phyloP scores from a whole-genome alignment of 495 filamentous ascomycete genomes.

The Xylaria nigripes region DNA sequence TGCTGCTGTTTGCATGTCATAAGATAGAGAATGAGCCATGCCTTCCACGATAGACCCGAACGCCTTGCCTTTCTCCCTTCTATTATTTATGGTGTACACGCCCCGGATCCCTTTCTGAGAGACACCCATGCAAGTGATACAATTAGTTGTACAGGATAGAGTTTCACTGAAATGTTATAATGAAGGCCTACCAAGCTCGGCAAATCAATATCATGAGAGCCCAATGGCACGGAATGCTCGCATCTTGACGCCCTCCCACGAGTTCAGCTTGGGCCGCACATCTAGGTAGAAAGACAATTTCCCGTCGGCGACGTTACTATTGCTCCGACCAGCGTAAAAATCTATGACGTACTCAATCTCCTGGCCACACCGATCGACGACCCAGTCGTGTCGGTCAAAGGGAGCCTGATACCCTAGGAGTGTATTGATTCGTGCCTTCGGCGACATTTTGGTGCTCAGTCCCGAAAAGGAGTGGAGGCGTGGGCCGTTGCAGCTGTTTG shows the following conservation, averaged over 20 bases:
- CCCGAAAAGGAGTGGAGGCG: constrained; percentile 77
- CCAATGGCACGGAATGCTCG: constrained; percentile 56
- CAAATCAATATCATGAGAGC: constrained; percentile 47
- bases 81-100: background rate
- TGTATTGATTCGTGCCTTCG: constrained; percentile 71
- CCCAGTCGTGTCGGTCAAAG: constrained; percentile 97
- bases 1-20: background rate
- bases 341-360: constrained; percentile 93
- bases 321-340: constrained; percentile 78
- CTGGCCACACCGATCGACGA: constrained; percentile 87
- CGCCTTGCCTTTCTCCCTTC: constrained; percentile 8
- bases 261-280: constrained; percentile 90
- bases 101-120: background rate
- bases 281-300: constrained; percentile 89
- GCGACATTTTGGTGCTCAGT: constrained; percentile 62
- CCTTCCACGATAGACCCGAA: constrained; percentile 13
- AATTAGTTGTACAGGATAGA: constrained; percentile 9
- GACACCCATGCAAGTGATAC: background rate
- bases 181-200: no score
- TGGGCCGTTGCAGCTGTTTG: constrained; percentile 67
- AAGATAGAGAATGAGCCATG: constrained; percentile 1
- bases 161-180: no score
- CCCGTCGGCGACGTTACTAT: constrained; percentile 40
- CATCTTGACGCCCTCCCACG: constrained; percentile 84
- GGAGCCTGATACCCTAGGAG: constrained; percentile 79